phyloP scores from a whole-genome alignment of 1,284 basidiomycete species.

The Leccinum proliferum region DNA sequence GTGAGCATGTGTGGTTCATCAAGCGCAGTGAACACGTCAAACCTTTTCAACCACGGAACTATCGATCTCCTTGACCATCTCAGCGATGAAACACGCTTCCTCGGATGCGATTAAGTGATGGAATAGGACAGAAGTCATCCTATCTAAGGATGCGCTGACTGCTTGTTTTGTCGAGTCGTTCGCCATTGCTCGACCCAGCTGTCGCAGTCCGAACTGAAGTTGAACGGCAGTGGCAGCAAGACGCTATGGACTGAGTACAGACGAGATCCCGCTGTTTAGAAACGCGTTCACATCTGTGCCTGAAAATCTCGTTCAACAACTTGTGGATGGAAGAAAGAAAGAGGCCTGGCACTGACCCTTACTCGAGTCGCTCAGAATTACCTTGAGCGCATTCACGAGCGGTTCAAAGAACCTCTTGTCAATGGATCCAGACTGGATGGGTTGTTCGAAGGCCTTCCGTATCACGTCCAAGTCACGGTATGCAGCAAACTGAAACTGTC shows the following conservation, averaged over 20 bases:
- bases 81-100: conserved; percentile 74
- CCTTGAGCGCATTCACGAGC: conserved; percentile 58
- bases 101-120: conserved; percentile 67
- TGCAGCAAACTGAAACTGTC: conserved; percentile 63
- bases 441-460: conserved; percentile 59
- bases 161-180: conserved; percentile 47
- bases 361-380: conserved; percentile 54
- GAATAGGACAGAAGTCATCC: conserved; percentile 60
- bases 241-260: conserved; percentile 74
- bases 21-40: background rate
- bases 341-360: conserved; percentile 28
- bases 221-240: conserved; percentile 74
- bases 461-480: conserved; percentile 66
- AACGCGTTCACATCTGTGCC: conserved; percentile 42
- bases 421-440: conserved; percentile 45
- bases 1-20: background rate
- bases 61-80: conserved; percentile 68
- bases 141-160: conserved; percentile 54
- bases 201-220: conserved; percentile 67
- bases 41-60: conserved; percentile 65
- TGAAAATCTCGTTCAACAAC: conserved; percentile 8
- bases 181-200: conserved; percentile 60
- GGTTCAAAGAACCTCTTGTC: conserved; percentile 51
- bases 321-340: background rate
- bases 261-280: conserved; percentile 56